Conservation (phyloP, 164 flowering plant genomes). For the Liriodendron chinense region DNA sequence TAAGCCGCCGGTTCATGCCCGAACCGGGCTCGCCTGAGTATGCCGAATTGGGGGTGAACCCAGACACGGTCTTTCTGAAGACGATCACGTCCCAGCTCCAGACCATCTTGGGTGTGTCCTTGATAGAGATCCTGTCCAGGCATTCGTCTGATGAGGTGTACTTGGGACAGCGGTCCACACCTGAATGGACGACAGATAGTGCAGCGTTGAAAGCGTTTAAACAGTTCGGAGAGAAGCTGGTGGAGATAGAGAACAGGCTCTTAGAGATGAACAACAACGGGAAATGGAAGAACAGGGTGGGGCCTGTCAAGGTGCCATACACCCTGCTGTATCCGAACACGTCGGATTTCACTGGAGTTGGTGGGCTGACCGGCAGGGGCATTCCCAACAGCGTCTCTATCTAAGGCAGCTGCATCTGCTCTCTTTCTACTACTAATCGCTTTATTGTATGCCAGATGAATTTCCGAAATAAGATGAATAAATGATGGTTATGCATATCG, state of each 20-base stretch:
- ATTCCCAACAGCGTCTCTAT: conserved; percentile 88
- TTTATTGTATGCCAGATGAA: too few relatives aligned
- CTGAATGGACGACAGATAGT: conserved; percentile 64
- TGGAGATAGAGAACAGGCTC: conserved; percentile 51
- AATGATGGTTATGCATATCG: conserved; percentile 13
- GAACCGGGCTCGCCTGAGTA: conserved; percentile 65
- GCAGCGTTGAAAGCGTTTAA: conserved; percentile 53
- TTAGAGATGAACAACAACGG: conserved; percentile 44
- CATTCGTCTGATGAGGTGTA: conserved; percentile 79
- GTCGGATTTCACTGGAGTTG: conserved; percentile 41
- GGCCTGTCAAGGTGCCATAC: conserved; percentile 76
- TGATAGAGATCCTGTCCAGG: conserved; percentile 76
- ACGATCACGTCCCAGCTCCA: conserved; percentile 72
- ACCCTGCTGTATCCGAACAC: conserved; percentile 75
- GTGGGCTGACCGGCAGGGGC: conserved; percentile 82
- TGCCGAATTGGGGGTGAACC: conserved; percentile 53
- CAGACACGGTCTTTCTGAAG: conserved; percentile 54
- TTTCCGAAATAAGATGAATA: too few relatives aligned
- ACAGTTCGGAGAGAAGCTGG: conserved; percentile 44
- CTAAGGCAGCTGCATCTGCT: conserved; percentile 8
- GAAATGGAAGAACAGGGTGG: conserved; percentile 55
- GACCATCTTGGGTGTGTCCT: conserved; percentile 69
- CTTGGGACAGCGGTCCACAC: conserved; percentile 63
- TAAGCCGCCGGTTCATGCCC: conserved; percentile 83
- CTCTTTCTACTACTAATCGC: too few relatives aligned